Evolutionary conservation across 148 eudicot genomes (phyloP).

Genomic region (Nepenthes gracilis): DNA sequence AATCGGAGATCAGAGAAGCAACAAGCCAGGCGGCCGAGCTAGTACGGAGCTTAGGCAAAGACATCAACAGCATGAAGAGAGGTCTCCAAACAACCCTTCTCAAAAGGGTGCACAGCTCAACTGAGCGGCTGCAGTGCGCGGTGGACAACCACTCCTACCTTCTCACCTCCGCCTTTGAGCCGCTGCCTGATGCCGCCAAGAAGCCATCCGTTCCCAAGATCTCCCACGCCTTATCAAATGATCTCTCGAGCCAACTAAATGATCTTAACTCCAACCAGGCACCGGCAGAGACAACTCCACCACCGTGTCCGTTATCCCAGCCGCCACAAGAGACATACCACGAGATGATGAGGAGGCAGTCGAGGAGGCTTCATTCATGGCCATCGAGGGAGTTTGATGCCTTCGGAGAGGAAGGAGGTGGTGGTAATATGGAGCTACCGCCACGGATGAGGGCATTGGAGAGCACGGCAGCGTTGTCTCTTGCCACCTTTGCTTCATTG

Average conservation of each 20-base stretch:
- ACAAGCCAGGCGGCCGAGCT: slow-evolving; percentile 43
- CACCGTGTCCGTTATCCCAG: neutral
- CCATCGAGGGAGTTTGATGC: slow-evolving; percentile 41
- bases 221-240: slow-evolving; percentile 11
- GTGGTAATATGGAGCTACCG: slow-evolving; percentile 13
- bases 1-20: slow-evolving; percentile 42
- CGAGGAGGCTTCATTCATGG: slow-evolving; percentile 45
- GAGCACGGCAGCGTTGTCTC: slow-evolving; percentile 38
- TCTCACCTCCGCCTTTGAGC: slow-evolving; percentile 19
- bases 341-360: slow-evolving; percentile 39
- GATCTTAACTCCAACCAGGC: neutral
- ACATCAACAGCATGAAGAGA: slow-evolving; percentile 33
- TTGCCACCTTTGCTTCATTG: slow-evolving; percentile 47
- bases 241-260: slow-evolving; percentile 5
- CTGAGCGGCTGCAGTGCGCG: slow-evolving; percentile 37
- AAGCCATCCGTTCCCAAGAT: slow-evolving; percentile 3
- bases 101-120: slow-evolving; percentile 26
- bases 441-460: slow-evolving; percentile 32
- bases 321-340: slow-evolving; percentile 18
- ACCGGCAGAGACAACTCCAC: neutral
- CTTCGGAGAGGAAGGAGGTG: slow-evolving; percentile 29
- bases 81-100: slow-evolving; percentile 25
- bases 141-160: slow-evolving; percentile 39
- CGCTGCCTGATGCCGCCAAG: slow-evolving; percentile 12
- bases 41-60: slow-evolving; percentile 37